Evolutionary conservation across 208 protist genomes (phyloP).

Genomic region (Zelonia costaricensis): DNA sequence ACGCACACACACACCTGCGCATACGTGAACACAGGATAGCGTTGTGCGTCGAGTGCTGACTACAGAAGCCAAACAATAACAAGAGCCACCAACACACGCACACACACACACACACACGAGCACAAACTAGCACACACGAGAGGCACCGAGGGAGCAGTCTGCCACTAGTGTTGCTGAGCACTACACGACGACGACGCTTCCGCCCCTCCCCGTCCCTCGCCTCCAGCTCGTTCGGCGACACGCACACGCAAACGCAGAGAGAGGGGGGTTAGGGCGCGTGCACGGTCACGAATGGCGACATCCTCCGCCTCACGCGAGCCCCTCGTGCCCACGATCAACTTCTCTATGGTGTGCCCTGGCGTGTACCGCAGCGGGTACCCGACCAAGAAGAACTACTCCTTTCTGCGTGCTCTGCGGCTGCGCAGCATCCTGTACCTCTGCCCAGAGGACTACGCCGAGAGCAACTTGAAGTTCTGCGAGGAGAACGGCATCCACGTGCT

Average conservation of each 20-base stretch:
- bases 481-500: slow-evolving; percentile 77
- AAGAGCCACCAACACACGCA: slow-evolving; percentile 1
- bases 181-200: background rate
- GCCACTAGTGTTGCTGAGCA: no score
- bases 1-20: background rate
- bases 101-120: background rate
- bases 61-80: no score
- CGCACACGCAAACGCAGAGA: no score
- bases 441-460: slow-evolving; percentile 93
- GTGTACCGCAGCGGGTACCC: slow-evolving; percentile 97
- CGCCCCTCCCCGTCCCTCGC: no score
- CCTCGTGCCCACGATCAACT: slow-evolving; percentile 93
- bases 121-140: background rate
- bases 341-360: slow-evolving; percentile 96
- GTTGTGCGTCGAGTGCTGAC: no score
- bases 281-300: slow-evolving; percentile 15
- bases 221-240: no score
- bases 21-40: background rate
- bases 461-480: slow-evolving; percentile 94
- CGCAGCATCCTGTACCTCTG: slow-evolving; percentile 95
- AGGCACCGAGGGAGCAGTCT: no score
- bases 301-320: slow-evolving; percentile 44
- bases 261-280: no score
- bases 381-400: slow-evolving; percentile 97
- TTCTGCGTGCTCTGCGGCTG: slow-evolving; percentile 93